A percentile compares a stretch with the other conserved stretches of the same genome.
Evolutionary conservation across 73 alveolate species (phyloP).

Genomic region (Paramecium primaurelia): DNA sequence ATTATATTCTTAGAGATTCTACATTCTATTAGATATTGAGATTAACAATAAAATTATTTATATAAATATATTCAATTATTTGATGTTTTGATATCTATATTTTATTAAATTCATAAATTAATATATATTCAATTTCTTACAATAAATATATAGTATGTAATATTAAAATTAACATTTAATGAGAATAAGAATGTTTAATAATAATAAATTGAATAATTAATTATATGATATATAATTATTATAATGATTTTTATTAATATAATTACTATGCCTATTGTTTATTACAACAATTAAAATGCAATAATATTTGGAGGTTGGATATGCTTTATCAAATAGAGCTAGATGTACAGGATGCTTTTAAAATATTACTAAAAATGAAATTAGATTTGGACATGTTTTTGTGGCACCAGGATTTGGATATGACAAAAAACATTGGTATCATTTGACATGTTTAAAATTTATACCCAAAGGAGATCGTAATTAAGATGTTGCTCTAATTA

Average conservation of each 20-base stretch:
- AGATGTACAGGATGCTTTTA: conserved; percentile 1
- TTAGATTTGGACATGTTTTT: not conserved
- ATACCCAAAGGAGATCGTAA: conserved; percentile 22
- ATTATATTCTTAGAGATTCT: too few species aligned
- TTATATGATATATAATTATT: not conserved
- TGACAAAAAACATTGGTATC: conserved; percentile 43
- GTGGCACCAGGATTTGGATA: not conserved
- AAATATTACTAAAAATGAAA: not conserved
- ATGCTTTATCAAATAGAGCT: conserved; percentile 6
- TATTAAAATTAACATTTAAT: too few species aligned
- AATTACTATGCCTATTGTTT: not conserved
- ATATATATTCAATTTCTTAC: too few species aligned
- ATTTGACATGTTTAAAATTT: not conserved
- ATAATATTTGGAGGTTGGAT: conserved; percentile 23
- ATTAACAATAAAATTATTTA: too few species aligned
- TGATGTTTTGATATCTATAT: too few species aligned
- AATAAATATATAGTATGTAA: too few species aligned
- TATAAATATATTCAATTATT: too few species aligned
- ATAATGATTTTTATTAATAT: not conserved
- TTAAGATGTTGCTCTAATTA: not conserved
- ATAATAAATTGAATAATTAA: not conserved
- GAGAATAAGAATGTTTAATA: not conserved
- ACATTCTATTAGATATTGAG: too few species aligned
- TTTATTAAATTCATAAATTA: too few species aligned
- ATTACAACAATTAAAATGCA: not conserved